Percentiles rank a stretch among this genome's conserved stretches.
phyloP scores from a whole-genome alignment of 2,329 filamentous ascomycete genomes.

The Periconia sp. region DNA sequence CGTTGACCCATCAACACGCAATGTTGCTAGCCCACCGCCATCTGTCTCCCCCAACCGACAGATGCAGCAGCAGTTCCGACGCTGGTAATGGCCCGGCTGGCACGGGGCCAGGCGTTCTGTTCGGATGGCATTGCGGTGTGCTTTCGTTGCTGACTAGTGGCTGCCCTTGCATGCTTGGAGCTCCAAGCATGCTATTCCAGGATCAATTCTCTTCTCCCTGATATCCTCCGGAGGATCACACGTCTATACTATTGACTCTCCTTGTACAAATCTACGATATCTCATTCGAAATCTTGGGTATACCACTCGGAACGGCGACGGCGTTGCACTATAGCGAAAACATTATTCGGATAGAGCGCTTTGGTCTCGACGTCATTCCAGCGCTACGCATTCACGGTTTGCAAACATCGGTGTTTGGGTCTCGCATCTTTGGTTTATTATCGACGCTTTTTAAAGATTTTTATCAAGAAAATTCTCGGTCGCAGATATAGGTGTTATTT shows the following conservation, averaged over 20 bases:
- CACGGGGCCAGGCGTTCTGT: conserved; percentile 40
- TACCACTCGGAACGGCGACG: conserved; percentile 48
- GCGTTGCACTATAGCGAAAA: conserved; percentile 47
- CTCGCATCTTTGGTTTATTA: conserved; percentile 42
- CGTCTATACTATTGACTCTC: conserved; percentile 48
- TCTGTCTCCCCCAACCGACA: conserved; percentile 70
- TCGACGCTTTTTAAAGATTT: conserved; percentile 43
- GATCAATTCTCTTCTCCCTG: conserved; percentile 44
- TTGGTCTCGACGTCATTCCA: conserved; percentile 40
- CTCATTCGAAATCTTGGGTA: conserved; percentile 48
- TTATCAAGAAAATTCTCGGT: conserved; percentile 38
- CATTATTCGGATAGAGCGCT: conserved; percentile 44
- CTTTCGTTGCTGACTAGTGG: conserved; percentile 49
- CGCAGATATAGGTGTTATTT: conserved; percentile 43
- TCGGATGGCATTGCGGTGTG: conserved; percentile 42
- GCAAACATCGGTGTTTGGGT: conserved; percentile 41
- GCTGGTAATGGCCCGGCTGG: conserved; percentile 52
- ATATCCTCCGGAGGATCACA: conserved; percentile 49
- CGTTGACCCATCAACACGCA: conserved; percentile 91
- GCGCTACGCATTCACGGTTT: conserved; percentile 49
- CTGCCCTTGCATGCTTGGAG: conserved; percentile 30
- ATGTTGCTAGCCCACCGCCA: conserved; percentile 87
- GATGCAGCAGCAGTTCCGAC: conserved; percentile 62
- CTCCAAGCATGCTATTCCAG: conserved; percentile 16
- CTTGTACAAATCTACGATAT: conserved; percentile 52